Percentiles rank a stretch among this genome's conserved stretches.
Conservation (phyloP, 176 grass and related monocot genomes). For the Avena atlantica region DNA sequence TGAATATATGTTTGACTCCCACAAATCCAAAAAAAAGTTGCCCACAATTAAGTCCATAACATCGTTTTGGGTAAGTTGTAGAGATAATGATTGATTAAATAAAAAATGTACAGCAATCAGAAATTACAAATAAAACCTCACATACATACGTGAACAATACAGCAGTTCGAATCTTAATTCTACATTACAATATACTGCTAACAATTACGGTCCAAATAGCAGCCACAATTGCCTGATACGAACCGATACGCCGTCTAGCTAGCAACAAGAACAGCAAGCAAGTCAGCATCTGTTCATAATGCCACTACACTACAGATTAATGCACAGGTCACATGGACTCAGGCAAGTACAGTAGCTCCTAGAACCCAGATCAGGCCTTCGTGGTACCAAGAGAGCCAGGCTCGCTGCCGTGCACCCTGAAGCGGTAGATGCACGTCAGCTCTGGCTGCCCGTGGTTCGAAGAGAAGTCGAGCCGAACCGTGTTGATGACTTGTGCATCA, state of each 20-base stretch:
- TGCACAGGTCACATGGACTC: background rate
- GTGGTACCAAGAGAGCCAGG: constrained; percentile 36
- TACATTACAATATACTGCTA: background rate
- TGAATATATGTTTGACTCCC: too few relatives aligned
- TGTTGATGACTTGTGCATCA: constrained; percentile 51
- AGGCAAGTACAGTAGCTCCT: background rate
- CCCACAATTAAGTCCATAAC: too few relatives aligned
- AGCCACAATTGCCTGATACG: background rate
- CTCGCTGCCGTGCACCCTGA: constrained; percentile 85
- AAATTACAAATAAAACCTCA: background rate
- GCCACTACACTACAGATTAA: constrained; percentile 20
- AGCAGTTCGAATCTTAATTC: background rate
- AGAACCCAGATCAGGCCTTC: constrained; percentile 39
- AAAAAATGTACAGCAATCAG: background rate
- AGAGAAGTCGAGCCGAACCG: constrained; percentile 61
- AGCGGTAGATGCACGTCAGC: constrained; percentile 89
- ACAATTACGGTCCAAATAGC: background rate
- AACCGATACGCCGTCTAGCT: background rate
- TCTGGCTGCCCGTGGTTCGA: constrained; percentile 74
- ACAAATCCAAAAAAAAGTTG: too few relatives aligned
- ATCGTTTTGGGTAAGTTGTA: too few relatives aligned
- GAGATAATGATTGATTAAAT: too few relatives aligned
- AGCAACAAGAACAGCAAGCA: background rate
- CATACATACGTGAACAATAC: background rate
- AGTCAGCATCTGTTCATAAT: background rate